Percentiles rank a stretch among this genome's conserved stretches.
phyloP scores from a whole-genome alignment of 331 rosid genomes.

The Malus hybrid region DNA sequence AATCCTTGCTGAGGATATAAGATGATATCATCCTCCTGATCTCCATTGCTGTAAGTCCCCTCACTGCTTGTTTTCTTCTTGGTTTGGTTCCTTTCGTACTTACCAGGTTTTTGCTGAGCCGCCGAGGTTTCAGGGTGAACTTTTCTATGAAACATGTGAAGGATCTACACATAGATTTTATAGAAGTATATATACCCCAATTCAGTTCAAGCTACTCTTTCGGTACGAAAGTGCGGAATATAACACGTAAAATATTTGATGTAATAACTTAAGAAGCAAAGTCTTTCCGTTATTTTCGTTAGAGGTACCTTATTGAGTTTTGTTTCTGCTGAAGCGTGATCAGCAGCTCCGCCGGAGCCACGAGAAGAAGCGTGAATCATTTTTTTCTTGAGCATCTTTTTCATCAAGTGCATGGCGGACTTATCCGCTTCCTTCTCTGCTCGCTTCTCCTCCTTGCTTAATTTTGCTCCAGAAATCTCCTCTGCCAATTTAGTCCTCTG shows the following conservation, averaged over 20 bases:
- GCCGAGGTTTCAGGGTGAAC: constrained; percentile 80
- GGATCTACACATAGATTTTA: constrained; percentile 48
- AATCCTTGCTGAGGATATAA: constrained; percentile 34
- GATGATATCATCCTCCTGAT: constrained; percentile 51
- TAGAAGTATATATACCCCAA: neutral
- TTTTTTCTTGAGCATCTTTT: constrained; percentile 72
- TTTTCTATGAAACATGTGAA: constrained; percentile 83
- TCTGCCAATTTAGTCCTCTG: constrained; percentile 74
- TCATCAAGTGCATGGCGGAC: constrained; percentile 63
- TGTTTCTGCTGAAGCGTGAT: constrained; percentile 71
- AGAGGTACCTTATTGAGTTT: constrained; percentile 74
- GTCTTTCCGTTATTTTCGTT: neutral
- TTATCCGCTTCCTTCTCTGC: constrained; percentile 40
- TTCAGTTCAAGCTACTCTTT: neutral
- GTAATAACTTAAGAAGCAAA: neutral
- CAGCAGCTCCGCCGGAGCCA: constrained; percentile 38
- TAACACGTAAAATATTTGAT: neutral
- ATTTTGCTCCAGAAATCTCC: constrained; percentile 47
- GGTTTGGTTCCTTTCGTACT: constrained; percentile 40
- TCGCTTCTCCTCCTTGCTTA: constrained; percentile 46
- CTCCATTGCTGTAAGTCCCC: constrained; percentile 35
- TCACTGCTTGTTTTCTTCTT: constrained; percentile 47
- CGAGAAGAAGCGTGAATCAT: constrained; percentile 62
- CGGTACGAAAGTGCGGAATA: neutral
- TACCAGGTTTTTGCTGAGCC: constrained; percentile 34